A percentile compares a stretch with the other conserved stretches of the same genome.
Evolutionary conservation across 352 stramenopile genomes (phyloP).

Genomic region (Achlya hypogyna): DNA sequence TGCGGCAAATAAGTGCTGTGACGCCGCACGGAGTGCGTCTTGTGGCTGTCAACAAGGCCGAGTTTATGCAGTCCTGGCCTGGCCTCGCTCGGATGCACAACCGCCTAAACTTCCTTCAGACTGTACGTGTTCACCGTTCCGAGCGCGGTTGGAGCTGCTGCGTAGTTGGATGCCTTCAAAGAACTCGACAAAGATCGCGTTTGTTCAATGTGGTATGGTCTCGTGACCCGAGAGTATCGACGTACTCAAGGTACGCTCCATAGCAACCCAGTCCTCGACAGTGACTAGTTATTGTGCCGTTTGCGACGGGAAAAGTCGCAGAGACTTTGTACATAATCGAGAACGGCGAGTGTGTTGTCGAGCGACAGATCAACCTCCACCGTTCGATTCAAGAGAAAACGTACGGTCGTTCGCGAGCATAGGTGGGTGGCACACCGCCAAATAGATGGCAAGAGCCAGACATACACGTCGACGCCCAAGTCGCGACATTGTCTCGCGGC

Average conservation of each 20-base stretch:
- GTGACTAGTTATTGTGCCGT: conserved; percentile 2
- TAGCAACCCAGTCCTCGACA: neutral
- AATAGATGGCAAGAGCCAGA: conserved; percentile 7
- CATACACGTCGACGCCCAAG: conserved; percentile 2
- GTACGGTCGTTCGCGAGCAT: neutral
- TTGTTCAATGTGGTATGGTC: conserved; percentile 16
- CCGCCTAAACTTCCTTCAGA: conserved; percentile 5
- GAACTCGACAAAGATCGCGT: conserved; percentile 7
- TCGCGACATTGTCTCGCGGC: conserved; percentile 2
- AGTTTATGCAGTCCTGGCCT: conserved; percentile 10
- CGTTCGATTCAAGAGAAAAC: neutral
- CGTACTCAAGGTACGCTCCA: neutral
- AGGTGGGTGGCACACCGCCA: neutral
- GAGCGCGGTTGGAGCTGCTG: neutral
- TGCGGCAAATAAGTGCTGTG: conserved; percentile 2
- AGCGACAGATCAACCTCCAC: neutral
- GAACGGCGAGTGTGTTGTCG: conserved; percentile 10
- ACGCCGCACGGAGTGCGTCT: neutral
- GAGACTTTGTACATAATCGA: conserved; percentile 6
- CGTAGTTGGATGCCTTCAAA: conserved; percentile 8
- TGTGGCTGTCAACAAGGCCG: conserved; percentile 14
- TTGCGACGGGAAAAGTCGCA: neutral
- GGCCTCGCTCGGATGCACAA: neutral
- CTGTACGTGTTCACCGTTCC: neutral
- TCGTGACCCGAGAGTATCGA: neutral